Percentiles rank a stretch among this genome's conserved stretches.
These are phyloP conservation scores for Rhodocollybia butyracea DNA, from an alignment of 768 basidiomycete species.

Conservation along the genomic window DNA sequence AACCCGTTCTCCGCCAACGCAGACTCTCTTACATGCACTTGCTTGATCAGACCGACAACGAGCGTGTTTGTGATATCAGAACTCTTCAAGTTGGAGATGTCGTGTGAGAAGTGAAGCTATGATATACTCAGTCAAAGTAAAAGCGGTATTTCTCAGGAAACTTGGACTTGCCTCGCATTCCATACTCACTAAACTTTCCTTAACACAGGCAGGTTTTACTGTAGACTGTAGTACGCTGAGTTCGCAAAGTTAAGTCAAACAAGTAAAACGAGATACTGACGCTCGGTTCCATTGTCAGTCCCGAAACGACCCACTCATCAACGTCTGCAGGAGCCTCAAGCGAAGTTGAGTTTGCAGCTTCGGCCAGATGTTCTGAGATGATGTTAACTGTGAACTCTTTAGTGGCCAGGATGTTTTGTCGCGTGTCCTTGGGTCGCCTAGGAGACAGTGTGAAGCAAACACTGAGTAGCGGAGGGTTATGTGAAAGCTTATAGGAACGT, in stretches of 20 bases:
- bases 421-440: slow-evolving; percentile 54
- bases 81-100: slow-evolving; percentile 38
- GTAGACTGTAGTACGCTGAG: slow-evolving; percentile 29
- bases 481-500: slow-evolving; percentile 40
- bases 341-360: slow-evolving; percentile 54
- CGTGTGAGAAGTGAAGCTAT: slow-evolving; percentile 48
- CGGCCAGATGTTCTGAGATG: slow-evolving; percentile 62
- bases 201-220: slow-evolving; percentile 51
- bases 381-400: slow-evolving; percentile 72
- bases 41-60: slow-evolving; percentile 52
- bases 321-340: slow-evolving; percentile 50
- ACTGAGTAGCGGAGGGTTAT: slow-evolving; percentile 65
- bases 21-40: slow-evolving; percentile 47
- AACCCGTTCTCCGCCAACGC: slow-evolving; percentile 40
- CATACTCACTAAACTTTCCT: slow-evolving; percentile 55
- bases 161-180: slow-evolving; percentile 53
- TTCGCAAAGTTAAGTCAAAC: not conserved
- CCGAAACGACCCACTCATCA: slow-evolving; percentile 61
- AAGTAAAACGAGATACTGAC: slow-evolving; percentile 29
- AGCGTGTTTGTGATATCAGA: slow-evolving; percentile 39
- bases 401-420: slow-evolving; percentile 59
- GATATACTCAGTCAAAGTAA: slow-evolving; percentile 1
- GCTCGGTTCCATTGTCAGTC: slow-evolving; percentile 50
- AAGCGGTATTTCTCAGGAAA: slow-evolving; percentile 12
- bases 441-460: slow-evolving; percentile 51